Conservation (phyloP, 768 basidiomycete species). For the Cystofilobasidium macerans region DNA sequence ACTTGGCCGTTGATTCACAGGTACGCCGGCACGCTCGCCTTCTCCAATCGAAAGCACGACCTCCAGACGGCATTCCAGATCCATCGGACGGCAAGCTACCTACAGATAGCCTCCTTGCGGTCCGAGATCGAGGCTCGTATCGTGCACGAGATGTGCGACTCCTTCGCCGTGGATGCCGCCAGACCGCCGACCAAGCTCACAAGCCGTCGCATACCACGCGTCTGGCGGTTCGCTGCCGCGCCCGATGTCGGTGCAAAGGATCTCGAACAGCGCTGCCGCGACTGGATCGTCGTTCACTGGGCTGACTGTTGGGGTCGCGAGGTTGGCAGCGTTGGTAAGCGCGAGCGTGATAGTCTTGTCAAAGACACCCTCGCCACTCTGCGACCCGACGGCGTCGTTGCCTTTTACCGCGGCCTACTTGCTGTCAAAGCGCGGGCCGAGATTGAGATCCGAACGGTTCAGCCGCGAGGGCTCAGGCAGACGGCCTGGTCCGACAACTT, state of each 20-base stretch:
- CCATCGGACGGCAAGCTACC: slow-evolving; percentile 68
- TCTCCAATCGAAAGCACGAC: slow-evolving; percentile 87
- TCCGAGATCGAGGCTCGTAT: slow-evolving; percentile 73
- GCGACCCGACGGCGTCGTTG: slow-evolving; percentile 55
- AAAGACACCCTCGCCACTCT: slow-evolving; percentile 62
- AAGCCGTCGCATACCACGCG: slow-evolving; percentile 62
- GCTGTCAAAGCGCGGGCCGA: slow-evolving; percentile 47
- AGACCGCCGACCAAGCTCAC: slow-evolving; percentile 33
- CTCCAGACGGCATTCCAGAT: slow-evolving; percentile 84
- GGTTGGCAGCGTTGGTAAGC: slow-evolving; percentile 58
- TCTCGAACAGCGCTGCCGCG: slow-evolving; percentile 59
- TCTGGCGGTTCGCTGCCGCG: slow-evolving; percentile 66
- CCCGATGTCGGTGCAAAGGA: slow-evolving; percentile 66
- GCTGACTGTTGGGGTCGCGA: slow-evolving; percentile 79
- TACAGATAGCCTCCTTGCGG: slow-evolving; percentile 59
- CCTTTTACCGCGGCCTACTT: slow-evolving; percentile 46
- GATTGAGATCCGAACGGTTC: slow-evolving; percentile 20
- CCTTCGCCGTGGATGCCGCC: slow-evolving; percentile 1
- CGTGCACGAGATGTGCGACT: slow-evolving; percentile 73
- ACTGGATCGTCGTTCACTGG: slow-evolving; percentile 69
- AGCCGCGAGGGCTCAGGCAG: slow-evolving; percentile 15
- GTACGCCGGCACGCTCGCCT: slow-evolving; percentile 85
- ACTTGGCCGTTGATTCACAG: slow-evolving; percentile 64
- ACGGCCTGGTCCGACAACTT: slow-evolving; percentile 53
- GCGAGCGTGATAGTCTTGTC: slow-evolving; percentile 57